Evolutionary conservation across 176 grass and related monocot species (phyloP).

Genomic region (Saccharum spontaneum): DNA sequence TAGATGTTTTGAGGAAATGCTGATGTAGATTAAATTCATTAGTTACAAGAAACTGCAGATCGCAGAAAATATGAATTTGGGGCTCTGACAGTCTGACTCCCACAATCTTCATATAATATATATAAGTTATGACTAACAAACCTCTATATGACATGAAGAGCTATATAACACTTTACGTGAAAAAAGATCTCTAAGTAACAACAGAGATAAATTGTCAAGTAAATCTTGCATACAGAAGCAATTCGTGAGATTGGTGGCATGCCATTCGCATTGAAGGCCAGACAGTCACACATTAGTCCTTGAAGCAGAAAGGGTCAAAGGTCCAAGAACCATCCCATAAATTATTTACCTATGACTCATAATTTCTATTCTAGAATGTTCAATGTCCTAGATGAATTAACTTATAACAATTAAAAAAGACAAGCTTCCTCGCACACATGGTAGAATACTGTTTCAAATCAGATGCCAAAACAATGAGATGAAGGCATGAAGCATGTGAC

Average conservation of each 20-base stretch:
- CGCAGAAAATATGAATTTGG: background rate
- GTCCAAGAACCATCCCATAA: background rate
- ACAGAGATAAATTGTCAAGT: background rate
- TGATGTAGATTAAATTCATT: background rate
- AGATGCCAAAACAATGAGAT: background rate
- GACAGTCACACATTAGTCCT: background rate
- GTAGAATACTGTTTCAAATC: background rate
- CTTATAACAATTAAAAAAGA: background rate
- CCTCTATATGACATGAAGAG: background rate
- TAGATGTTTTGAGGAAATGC: background rate
- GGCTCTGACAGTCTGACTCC: background rate
- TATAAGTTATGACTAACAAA: background rate
- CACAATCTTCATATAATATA: constrained; percentile 1
- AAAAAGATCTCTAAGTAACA: background rate
- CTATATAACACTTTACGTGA: background rate
- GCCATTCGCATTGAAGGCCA: background rate
- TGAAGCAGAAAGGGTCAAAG: background rate
- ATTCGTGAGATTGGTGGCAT: background rate
- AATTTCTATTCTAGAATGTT: background rate
- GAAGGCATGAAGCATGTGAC: background rate
- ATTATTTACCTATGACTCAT: background rate
- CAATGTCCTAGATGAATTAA: background rate
- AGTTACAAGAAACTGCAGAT: background rate
- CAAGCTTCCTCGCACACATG: background rate
- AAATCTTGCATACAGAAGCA: background rate